phyloP scores from a whole-genome alignment of 2,329 filamentous ascomycete genomes.

The Neonectria hederae region DNA sequence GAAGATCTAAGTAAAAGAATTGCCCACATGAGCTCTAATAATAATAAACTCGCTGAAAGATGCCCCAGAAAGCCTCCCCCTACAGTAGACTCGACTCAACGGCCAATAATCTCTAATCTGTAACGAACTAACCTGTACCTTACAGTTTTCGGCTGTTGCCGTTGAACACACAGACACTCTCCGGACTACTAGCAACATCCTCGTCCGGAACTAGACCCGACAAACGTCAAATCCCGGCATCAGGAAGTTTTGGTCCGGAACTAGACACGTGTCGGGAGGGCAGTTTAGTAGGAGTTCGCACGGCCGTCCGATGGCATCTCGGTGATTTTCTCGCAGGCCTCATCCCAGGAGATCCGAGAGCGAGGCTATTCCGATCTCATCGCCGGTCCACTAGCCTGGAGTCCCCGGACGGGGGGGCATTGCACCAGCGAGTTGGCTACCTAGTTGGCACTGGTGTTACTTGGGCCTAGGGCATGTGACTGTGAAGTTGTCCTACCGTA shows the following conservation, averaged over 20 bases:
- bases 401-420: slow-evolving; percentile 22
- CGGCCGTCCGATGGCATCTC: slow-evolving; percentile 11
- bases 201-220: slow-evolving; percentile 12
- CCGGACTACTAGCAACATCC: slow-evolving; percentile 32
- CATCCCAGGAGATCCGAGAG: slow-evolving; percentile 31
- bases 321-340: slow-evolving; percentile 14
- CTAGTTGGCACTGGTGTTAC: slow-evolving; percentile 26
- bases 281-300: slow-evolving; percentile 13
- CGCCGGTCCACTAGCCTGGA: slow-evolving; percentile 27
- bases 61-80: background rate
- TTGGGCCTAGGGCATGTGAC: background rate
- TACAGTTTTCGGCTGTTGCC: background rate
- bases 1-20: background rate
- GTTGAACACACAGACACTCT: background rate
- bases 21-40: background rate
- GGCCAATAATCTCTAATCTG: background rate
- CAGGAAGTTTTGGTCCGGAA: slow-evolving; percentile 18
- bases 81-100: background rate
- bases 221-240: slow-evolving; percentile 18
- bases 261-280: slow-evolving; percentile 37
- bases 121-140: background rate
- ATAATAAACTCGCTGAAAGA: no score
- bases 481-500: slow-evolving; percentile 1
- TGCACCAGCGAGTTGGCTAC: slow-evolving; percentile 18
- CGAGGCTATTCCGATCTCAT: slow-evolving; percentile 36